Percentiles rank a stretch among this genome's conserved stretches.
Conservation (phyloP, 345 rosid species). For the Aegle marmelos region DNA sequence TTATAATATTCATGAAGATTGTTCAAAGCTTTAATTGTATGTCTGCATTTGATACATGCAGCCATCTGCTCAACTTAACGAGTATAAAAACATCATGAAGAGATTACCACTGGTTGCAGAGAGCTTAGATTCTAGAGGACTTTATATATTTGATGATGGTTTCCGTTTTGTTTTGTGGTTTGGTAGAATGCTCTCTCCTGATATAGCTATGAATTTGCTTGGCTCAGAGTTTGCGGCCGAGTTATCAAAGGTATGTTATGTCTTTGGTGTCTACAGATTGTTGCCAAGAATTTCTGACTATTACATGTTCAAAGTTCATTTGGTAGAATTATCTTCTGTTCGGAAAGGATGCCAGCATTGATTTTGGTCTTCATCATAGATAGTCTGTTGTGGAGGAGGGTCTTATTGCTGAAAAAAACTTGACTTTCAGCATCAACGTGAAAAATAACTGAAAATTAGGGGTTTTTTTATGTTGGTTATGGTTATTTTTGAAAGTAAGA, state of each 20-base stretch:
- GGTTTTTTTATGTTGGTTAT: not conserved
- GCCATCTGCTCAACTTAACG: constrained; percentile 54
- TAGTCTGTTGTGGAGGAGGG: not conserved
- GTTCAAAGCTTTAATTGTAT: constrained; percentile 1
- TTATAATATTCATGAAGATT: not conserved
- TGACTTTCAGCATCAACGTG: not conserved
- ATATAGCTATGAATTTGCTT: constrained; percentile 69
- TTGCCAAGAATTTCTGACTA: not conserved
- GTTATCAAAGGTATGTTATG: constrained; percentile 66
- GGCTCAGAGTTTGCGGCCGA: constrained; percentile 88
- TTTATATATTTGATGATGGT: constrained; percentile 87
- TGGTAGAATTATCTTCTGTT: not conserved
- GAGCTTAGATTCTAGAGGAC: constrained; percentile 92
- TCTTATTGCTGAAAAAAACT: not conserved
- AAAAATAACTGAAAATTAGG: not conserved
- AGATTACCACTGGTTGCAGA: constrained; percentile 75
- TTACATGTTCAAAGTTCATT: not conserved
- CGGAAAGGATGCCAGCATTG: not conserved
- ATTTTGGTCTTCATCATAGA: not conserved
- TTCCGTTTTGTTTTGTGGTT: constrained; percentile 86
- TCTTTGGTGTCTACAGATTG: not conserved
- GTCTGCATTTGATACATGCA: constrained; percentile 39
- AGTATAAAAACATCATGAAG: constrained; percentile 33
- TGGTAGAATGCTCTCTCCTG: constrained; percentile 95
- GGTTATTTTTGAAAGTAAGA: not conserved